Evolutionary conservation across 2,329 filamentous ascomycete genomes (phyloP), one percentile per base, ranked within the genome.

Genomic region (Aciculosporium take): DNA sequence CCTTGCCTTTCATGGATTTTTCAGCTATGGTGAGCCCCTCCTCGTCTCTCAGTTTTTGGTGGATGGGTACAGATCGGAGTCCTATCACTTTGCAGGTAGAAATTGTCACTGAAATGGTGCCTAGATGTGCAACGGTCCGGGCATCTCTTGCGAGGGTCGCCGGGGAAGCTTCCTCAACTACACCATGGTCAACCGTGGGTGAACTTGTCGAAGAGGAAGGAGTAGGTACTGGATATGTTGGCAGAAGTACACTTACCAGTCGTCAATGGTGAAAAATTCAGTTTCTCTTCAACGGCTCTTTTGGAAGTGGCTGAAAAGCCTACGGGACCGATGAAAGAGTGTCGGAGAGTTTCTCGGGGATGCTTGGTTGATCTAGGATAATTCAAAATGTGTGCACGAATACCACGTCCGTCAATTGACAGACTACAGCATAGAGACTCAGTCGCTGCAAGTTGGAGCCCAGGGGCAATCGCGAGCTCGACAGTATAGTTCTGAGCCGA

Each of bases 1-100:
- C 49, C 20, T 24, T 54, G 3, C 55, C 53, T 37, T 57, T 57
- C 45, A 55, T 25, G 2, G 47, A 39, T 20, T 56, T 55, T 13
- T 57, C 54, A 3, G 46, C 44, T 28, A 48, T 20, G 7, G 21
- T 21, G 12, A 45, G 39, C 1, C 7, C 1, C 10, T 35, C n/a
- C 5, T 23, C 25, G 10, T 15, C 1, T 5, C 6, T 5, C 4
- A 0, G 18, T 25, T 15, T 15, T 17, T 10, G 9, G 8, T 2
- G 10, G 3, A n/a, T 3, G 12, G 7, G 1, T 7, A n/a, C 0
- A 31, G 2, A 3, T 0, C 1, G 2, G 6, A 12, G 2, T 27
- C 31, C 0, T n/a, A 3, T 15, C 10, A 8, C 9, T 6, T 0
- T 2, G 10, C 7, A 49, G 3, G 1, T 1, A 0, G 4, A 9